These are phyloP conservation scores for Clausena lansium DNA, from an alignment of 345 rosid species.

Conservation along the genomic window DNA sequence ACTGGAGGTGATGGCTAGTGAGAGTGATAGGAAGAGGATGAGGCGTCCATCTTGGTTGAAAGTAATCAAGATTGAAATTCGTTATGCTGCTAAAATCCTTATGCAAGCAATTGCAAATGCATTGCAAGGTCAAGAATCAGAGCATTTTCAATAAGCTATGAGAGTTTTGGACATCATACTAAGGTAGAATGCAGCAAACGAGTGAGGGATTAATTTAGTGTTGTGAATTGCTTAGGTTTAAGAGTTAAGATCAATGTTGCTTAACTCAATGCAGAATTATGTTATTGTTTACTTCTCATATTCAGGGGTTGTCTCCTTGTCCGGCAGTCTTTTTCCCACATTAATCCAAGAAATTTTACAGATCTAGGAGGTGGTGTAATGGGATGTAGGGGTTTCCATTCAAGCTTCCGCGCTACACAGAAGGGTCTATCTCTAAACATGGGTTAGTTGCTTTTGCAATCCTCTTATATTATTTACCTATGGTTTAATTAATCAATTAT, in stretches of 20 bases:
- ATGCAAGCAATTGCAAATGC: conserved; percentile 24
- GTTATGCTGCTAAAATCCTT: conserved; percentile 29
- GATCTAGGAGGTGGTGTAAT: conserved; percentile 23
- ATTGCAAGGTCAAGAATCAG: conserved; percentile 19
- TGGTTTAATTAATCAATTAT: not conserved
- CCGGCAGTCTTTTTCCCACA: conserved; percentile 32
- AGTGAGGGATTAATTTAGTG: conserved; percentile 1
- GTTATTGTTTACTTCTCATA: not conserved
- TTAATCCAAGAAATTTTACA: conserved; percentile 18
- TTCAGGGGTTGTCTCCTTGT: conserved; percentile 36
- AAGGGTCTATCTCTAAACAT: conserved; percentile 27
- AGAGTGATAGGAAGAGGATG: conserved; percentile 17
- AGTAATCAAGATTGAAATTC: conserved; percentile 19
- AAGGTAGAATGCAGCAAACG: conserved; percentile 24
- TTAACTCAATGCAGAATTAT: not conserved
- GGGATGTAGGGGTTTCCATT: conserved; percentile 31
- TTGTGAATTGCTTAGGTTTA: not conserved
- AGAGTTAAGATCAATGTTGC: not conserved
- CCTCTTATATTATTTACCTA: not conserved
- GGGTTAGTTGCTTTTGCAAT: conserved; percentile 9
- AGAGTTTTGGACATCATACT: conserved; percentile 27
- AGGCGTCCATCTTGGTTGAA: conserved; percentile 7
- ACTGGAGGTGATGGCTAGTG: not conserved
- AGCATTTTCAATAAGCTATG: conserved; percentile 24
- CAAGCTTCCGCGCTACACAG: conserved; percentile 30